Percentiles rank a stretch among this genome's conserved stretches.
Conservation (phyloP, 1,139 yeast species). For the Geotrichum phurueaensis region DNA sequence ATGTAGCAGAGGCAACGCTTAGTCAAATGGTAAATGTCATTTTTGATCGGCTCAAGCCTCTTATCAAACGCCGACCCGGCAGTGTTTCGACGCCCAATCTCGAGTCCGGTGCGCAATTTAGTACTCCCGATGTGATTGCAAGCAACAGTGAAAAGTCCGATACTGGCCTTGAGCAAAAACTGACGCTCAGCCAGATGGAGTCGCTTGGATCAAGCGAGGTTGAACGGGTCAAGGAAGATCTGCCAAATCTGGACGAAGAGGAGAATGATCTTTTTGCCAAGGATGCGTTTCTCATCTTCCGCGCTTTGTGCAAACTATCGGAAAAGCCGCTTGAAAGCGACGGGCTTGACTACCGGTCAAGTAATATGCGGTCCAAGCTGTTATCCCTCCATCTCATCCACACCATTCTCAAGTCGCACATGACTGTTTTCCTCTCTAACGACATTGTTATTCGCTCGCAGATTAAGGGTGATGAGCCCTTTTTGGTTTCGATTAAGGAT, state of each 20-base stretch:
- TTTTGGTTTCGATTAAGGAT: constrained; percentile 78
- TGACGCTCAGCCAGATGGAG: constrained; percentile 27
- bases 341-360: constrained; percentile 75
- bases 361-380: constrained; percentile 84
- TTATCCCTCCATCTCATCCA: constrained; percentile 84
- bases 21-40: constrained; percentile 85
- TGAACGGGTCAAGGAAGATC: constrained; percentile 25
- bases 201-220: constrained; percentile 20
- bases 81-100: constrained; percentile 5
- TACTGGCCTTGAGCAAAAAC: constrained; percentile 16
- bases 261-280: constrained; percentile 68
- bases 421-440: constrained; percentile 69
- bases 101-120: not conserved
- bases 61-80: constrained; percentile 9
- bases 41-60: constrained; percentile 60
- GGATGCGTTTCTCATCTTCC: constrained; percentile 86
- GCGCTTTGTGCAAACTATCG: constrained; percentile 91
- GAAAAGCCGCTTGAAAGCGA: constrained; percentile 74
- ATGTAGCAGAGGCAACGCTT: constrained; percentile 90
- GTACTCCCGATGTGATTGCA: not conserved
- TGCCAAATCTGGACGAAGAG: constrained; percentile 31
- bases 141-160: not conserved
- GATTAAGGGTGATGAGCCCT: constrained; percentile 54
- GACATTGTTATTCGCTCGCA: constrained; percentile 56
- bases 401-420: constrained; percentile 77